Evolutionary conservation across 345 rosid genomes (phyloP).

Genomic region (Brassica incana): DNA sequence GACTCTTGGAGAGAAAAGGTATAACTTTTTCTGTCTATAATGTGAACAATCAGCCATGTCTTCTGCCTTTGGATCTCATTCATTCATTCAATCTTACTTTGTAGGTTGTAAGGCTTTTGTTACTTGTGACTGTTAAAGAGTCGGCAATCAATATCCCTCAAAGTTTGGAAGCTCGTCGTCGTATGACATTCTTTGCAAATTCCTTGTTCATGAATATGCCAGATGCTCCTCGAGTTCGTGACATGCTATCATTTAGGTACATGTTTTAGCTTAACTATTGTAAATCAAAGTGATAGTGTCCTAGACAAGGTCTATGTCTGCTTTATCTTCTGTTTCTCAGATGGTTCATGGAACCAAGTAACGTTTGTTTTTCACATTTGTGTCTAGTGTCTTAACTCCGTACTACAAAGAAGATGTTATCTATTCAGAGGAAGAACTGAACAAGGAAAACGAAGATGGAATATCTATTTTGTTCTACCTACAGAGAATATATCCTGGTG

Average conservation of each 20-base stretch:
- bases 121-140: conserved; percentile 92
- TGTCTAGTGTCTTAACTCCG: conserved; percentile 84
- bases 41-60: conserved; percentile 8
- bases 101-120: conserved; percentile 71
- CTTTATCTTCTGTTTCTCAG: conserved; percentile 16
- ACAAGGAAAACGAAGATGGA: conserved; percentile 92
- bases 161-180: conserved; percentile 94
- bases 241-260: conserved; percentile 92
- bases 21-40: background rate
- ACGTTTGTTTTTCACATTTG: conserved; percentile 35
- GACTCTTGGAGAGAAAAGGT: conserved; percentile 77
- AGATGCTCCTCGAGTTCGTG: conserved; percentile 77
- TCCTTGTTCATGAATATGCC: conserved; percentile 97
- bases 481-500: conserved; percentile 90
- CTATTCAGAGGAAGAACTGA: conserved; percentile 79
- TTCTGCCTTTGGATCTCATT: conserved; percentile 24
- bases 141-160: conserved; percentile 94
- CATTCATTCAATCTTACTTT: conserved; percentile 1
- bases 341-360: conserved; percentile 17
- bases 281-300: conserved; percentile 2
- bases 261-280: conserved; percentile 25
- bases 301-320: background rate
- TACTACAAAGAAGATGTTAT: conserved; percentile 86
- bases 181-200: conserved; percentile 97
- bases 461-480: conserved; percentile 76